Conservation (phyloP, 1,284 basidiomycete species). For the Ceratobasidium sp. region DNA sequence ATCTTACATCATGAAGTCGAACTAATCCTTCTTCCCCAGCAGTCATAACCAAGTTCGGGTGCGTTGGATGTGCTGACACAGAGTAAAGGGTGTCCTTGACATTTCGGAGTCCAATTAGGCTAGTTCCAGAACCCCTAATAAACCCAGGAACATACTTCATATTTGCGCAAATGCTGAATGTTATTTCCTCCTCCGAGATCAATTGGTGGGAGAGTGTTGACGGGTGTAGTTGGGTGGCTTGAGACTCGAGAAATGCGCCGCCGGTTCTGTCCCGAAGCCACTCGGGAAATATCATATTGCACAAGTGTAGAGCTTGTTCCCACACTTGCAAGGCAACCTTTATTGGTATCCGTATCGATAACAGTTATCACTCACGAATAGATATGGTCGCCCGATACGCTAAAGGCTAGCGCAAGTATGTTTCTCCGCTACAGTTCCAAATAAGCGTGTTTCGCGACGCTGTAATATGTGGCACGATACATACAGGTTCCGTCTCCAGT, state of each 20-base stretch:
- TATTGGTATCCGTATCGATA: no score
- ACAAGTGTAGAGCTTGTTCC: conserved; percentile 6
- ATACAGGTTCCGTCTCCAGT: conserved; percentile 21
- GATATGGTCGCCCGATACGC: conserved; percentile 18
- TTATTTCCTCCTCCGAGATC: conserved; percentile 7
- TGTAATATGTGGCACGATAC: neutral
- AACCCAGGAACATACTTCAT: conserved; percentile 27
- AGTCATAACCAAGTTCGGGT: conserved; percentile 25
- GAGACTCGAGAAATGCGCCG: neutral
- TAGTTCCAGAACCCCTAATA: conserved; percentile 13
- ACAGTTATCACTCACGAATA: conserved; percentile 10
- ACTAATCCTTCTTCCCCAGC: conserved; percentile 31
- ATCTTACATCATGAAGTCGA: conserved; percentile 31
- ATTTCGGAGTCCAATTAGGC: conserved; percentile 28
- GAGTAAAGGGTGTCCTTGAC: conserved; percentile 19
- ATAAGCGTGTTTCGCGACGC: conserved; percentile 14
- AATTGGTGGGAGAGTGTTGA: neutral
- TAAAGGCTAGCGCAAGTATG: conserved; percentile 26
- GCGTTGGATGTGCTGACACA: conserved; percentile 34
- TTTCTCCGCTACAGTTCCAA: conserved; percentile 19
- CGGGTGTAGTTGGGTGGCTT: conserved; percentile 10
- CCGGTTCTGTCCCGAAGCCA: neutral
- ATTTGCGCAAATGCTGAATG: conserved; percentile 11
- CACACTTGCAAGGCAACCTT: neutral
- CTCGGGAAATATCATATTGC: conserved; percentile 25